Conservation (phyloP, 257 asterid species). For the Cruciata laevipes region DNA sequence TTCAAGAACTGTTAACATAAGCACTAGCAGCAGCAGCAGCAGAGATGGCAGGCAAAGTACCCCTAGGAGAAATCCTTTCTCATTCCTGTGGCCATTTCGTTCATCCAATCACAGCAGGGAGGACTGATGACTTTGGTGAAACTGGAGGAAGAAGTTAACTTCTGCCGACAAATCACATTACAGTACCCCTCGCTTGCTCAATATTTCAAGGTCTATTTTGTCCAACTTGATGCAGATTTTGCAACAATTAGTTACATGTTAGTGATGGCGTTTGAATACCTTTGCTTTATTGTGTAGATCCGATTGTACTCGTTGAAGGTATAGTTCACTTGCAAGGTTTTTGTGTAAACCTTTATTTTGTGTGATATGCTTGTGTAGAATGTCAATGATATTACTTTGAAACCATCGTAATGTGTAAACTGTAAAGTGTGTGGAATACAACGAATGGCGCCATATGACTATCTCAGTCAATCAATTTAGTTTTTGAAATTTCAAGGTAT, state of each 20-base stretch:
- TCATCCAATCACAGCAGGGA: conserved; percentile 40
- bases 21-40: conserved; percentile 28
- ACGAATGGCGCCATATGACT: neutral
- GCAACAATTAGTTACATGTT: neutral
- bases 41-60: conserved; percentile 40
- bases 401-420: neutral
- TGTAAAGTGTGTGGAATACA: neutral
- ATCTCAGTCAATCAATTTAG: too few relatives aligned
- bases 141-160: conserved; percentile 31
- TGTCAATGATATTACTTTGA: neutral
- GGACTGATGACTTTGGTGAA: conserved; percentile 28
- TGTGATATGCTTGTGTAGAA: conserved; percentile 5
- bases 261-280: conserved; percentile 5
- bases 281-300: neutral
- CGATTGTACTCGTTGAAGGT: neutral
- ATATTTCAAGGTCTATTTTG: conserved; percentile 22
- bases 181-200: conserved; percentile 33
- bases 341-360: neutral
- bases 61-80: conserved; percentile 75
- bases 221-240: conserved; percentile 4
- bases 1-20: conserved; percentile 29
- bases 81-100: conserved; percentile 65
- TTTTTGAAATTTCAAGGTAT: too few relatives aligned
- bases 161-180: conserved; percentile 24
- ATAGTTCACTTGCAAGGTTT: neutral